These are phyloP conservation scores for Phaeosphaeria sp. DNA, from an alignment of 2,329 filamentous ascomycete genomes.

Conservation along the genomic window DNA sequence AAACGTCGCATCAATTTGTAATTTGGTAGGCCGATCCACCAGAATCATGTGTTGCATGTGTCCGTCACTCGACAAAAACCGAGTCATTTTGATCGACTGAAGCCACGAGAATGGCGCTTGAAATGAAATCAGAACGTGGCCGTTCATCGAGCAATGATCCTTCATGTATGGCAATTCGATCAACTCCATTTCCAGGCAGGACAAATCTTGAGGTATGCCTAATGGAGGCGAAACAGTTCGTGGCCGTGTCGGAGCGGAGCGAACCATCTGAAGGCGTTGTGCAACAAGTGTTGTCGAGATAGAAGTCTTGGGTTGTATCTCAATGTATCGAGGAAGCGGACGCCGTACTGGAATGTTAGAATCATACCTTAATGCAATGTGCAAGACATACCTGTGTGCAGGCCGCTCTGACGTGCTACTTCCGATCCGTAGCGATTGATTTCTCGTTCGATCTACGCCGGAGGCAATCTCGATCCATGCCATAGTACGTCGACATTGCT, in stretches of 20 bases:
- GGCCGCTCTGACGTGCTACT: not conserved
- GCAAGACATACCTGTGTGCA: not conserved
- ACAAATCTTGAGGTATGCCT: not conserved
- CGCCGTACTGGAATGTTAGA: not conserved
- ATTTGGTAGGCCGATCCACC: not conserved
- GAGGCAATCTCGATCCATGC: not conserved
- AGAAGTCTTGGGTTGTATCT: not conserved
- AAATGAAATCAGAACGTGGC: not conserved
- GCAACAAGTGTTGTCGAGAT: not conserved
- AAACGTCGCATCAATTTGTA: not conserved
- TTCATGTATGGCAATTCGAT: not conserved
- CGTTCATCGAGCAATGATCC: no score
- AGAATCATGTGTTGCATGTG: not conserved
- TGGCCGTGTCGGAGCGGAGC: not conserved
- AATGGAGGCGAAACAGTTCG: not conserved
- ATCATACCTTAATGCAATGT: no score
- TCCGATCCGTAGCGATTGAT: slow-evolving; percentile 4
- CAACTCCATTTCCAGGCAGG: not conserved
- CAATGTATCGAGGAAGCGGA: not conserved
- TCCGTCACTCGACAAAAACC: not conserved
- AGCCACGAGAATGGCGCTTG: not conserved
- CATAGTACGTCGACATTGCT: not conserved
- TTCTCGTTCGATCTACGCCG: slow-evolving; percentile 7
- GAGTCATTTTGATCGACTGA: not conserved
- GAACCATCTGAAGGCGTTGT: not conserved